Conservation (phyloP, 2,329 filamentous ascomycete genomes). For the Aspergillus aculeatinus region DNA sequence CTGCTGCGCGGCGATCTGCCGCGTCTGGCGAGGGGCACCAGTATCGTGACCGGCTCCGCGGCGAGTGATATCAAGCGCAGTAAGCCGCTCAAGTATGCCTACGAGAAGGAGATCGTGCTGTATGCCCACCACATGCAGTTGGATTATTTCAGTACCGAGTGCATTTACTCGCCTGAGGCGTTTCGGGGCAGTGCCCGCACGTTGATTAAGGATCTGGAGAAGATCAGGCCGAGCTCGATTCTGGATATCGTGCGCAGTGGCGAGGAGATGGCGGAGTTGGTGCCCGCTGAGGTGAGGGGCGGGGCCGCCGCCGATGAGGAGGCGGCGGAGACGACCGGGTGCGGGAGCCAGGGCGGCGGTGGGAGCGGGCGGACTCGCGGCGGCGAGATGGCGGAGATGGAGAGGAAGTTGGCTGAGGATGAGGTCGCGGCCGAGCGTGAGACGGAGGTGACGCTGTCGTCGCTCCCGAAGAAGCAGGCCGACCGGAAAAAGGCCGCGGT, state of each 20-base stretch:
- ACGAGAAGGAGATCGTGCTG: constrained; percentile 97
- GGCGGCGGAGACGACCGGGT: constrained; percentile 68
- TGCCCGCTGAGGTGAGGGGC: constrained; percentile 57
- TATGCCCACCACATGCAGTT: constrained; percentile 96
- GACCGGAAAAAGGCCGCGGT: constrained; percentile 48
- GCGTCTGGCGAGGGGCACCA: constrained; percentile 81
- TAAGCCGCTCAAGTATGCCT: constrained; percentile 96
- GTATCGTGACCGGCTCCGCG: constrained; percentile 76
- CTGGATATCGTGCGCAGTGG: constrained; percentile 92
- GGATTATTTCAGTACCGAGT: constrained; percentile 98
- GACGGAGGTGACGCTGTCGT: constrained; percentile 59
- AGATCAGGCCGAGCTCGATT: constrained; percentile 89
- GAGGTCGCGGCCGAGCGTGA: constrained; percentile 63
- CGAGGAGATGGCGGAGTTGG: constrained; percentile 92
- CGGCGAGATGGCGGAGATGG: constrained; percentile 79
- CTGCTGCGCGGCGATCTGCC: constrained; percentile 86
- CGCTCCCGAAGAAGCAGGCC: constrained; percentile 17
- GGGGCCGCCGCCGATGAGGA: constrained; percentile 50
- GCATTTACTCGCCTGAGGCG: constrained; percentile 95
- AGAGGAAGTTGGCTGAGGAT: constrained; percentile 66
- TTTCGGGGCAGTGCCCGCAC: constrained; percentile 89
- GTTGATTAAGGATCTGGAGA: constrained; percentile 92
- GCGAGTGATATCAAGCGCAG: constrained; percentile 89
- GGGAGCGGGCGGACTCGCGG: constrained; percentile 63
- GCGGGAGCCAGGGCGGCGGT: constrained; percentile 57